Percentiles rank a stretch among this genome's conserved stretches.
phyloP scores from a whole-genome alignment of 805 yeast genomes.

The Nakazawaea siamensis region DNA sequence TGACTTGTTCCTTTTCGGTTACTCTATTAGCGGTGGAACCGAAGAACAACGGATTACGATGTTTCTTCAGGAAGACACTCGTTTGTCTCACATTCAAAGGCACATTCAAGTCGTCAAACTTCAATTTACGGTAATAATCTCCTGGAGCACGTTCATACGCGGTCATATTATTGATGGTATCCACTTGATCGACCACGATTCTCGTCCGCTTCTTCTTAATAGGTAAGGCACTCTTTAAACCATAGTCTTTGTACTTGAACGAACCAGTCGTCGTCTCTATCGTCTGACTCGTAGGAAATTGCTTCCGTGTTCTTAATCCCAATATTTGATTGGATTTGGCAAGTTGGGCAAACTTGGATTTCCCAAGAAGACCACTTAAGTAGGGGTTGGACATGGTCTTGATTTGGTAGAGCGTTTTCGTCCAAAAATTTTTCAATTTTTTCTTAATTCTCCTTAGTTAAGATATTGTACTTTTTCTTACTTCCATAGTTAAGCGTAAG shows the following conservation, averaged over 20 bases:
- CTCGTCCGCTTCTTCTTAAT: conserved; percentile 50
- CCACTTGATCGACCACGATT: conserved; percentile 58
- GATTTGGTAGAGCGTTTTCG: not conserved
- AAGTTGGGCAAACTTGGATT: conserved; percentile 26
- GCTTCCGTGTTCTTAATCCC: conserved; percentile 17
- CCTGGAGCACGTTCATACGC: conserved; percentile 62
- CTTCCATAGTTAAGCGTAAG: no score
- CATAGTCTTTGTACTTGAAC: conserved; percentile 63
- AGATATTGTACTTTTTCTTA: no score
- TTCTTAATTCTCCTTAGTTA: no score
- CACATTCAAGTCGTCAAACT: conserved; percentile 63
- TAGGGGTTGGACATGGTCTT: conserved; percentile 7
- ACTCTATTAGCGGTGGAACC: conserved; percentile 4
- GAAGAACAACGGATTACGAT: conserved; percentile 10
- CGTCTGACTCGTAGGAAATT: conserved; percentile 63
- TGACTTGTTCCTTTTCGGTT: conserved; percentile 18
- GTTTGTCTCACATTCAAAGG: conserved; percentile 27
- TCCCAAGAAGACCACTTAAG: conserved; percentile 3
- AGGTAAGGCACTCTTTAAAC: conserved; percentile 67
- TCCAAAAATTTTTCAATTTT: no score
- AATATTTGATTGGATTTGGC: conserved; percentile 21
- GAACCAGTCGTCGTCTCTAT: conserved; percentile 62
- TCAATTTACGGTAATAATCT: conserved; percentile 47
- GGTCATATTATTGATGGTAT: conserved; percentile 58
- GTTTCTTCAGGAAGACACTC: conserved; percentile 14